Percentiles rank a stretch among this genome's conserved stretches.
Conservation (phyloP, 176 grass and related monocot genomes). For the Hyparrhenia diplandra region DNA sequence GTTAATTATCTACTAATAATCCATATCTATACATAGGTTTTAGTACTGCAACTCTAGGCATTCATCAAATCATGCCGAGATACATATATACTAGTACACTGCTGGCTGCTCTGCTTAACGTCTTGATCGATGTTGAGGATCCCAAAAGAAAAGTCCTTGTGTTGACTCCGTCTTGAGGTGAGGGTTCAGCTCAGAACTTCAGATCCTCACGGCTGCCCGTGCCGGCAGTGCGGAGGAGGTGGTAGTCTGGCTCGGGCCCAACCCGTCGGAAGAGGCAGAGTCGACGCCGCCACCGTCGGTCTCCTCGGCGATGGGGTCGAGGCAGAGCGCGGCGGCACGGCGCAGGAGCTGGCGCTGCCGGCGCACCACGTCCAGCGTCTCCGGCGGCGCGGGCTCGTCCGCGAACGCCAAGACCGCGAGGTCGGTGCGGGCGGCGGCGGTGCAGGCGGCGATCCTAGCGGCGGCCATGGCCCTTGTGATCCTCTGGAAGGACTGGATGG, state of each 20-base stretch:
- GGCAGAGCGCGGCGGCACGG: constrained; percentile 14
- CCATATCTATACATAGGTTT: no score
- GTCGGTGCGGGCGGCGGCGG: neutral
- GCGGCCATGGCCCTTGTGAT: neutral
- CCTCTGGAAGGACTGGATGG: no score
- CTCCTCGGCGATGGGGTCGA: constrained; percentile 28
- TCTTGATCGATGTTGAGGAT: no score
- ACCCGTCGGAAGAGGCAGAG: neutral
- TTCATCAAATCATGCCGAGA: no score
- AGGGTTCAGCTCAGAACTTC: neutral
- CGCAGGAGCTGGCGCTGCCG: constrained; percentile 15
- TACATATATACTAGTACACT: no score
- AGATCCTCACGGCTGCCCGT: neutral
- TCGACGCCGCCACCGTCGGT: neutral
- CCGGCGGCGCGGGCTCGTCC: constrained; percentile 34
- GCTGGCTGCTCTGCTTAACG: no score
- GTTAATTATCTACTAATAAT: no score
- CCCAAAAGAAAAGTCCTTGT: neutral
- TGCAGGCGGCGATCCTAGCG: constrained; percentile 6
- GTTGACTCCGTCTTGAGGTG: neutral
- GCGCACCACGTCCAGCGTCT: constrained; percentile 33
- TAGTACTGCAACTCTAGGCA: no score
- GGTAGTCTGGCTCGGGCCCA: neutral
- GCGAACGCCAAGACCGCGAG: neutral
- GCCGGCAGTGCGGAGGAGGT: neutral